Percentiles rank a stretch among this genome's conserved stretches.
These are phyloP conservation scores for Pichia terricola DNA, from an alignment of 1,139 yeast genomes.

Conservation along the genomic window DNA sequence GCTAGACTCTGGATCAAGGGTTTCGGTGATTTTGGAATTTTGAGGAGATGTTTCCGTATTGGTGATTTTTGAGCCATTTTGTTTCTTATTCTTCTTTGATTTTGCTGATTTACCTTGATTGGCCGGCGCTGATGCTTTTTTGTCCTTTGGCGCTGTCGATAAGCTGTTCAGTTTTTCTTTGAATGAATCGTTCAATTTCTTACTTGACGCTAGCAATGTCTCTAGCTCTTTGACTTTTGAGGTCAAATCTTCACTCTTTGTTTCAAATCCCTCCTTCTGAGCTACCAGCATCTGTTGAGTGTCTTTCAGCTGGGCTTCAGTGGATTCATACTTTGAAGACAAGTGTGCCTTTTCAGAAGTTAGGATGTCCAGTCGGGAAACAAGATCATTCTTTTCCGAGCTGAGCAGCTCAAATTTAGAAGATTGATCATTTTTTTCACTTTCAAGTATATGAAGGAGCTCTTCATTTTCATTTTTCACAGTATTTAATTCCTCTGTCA, in stretches of 20 bases:
- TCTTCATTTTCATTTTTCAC: too few relatives aligned
- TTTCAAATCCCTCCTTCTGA: background rate
- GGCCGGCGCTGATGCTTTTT: background rate
- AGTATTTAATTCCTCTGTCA: too few relatives aligned
- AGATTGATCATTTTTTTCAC: too few relatives aligned
- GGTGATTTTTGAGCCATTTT: slow-evolving; percentile 6
- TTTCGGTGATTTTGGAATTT: slow-evolving; percentile 1
- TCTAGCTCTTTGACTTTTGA: slow-evolving; percentile 9
- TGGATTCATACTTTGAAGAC: background rate
- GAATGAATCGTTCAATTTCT: slow-evolving; percentile 18
- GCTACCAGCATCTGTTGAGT: background rate
- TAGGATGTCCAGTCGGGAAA: too few relatives aligned
- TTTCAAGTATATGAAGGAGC: too few relatives aligned
- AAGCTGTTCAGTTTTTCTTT: slow-evolving; percentile 18
- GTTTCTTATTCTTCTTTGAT: slow-evolving; percentile 4
- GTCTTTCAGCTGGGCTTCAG: background rate
- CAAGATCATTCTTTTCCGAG: too few relatives aligned
- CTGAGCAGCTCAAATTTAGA: too few relatives aligned
- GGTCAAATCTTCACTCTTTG: background rate
- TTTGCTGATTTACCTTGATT: background rate
- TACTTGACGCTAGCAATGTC: slow-evolving; percentile 15
- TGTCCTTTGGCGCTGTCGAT: slow-evolving; percentile 11
- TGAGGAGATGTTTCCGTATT: background rate
- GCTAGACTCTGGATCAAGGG: slow-evolving; percentile 15
- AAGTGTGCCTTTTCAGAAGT: too few relatives aligned